phyloP scores from a whole-genome alignment of 768 basidiomycete genomes.

The Boletus rex-veris region DNA sequence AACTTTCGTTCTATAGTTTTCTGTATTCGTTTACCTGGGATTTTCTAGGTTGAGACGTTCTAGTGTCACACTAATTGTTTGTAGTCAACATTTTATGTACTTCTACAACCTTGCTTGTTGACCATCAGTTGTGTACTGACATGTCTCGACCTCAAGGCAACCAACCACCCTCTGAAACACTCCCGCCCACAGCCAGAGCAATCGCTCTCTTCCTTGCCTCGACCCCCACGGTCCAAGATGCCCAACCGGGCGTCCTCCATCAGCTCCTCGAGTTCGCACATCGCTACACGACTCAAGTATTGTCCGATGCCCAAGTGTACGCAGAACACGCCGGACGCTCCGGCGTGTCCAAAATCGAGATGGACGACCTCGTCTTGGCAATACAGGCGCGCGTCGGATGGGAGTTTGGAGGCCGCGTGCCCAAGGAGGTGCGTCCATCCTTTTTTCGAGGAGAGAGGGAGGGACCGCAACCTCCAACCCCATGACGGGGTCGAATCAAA shows the following conservation, averaged over 20 bases:
- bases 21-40: slow-evolving; percentile 9
- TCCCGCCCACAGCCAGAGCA: slow-evolving; percentile 82
- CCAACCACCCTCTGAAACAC: slow-evolving; percentile 48
- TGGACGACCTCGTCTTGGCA: slow-evolving; percentile 77
- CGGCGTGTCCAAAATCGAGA: slow-evolving; percentile 63
- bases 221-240: slow-evolving; percentile 80
- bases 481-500: no score
- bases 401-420: slow-evolving; percentile 87
- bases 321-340: slow-evolving; percentile 79
- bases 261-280: slow-evolving; percentile 86
- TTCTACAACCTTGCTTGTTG: neutral
- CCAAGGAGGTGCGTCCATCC: slow-evolving; percentile 66
- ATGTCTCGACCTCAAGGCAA: slow-evolving; percentile 41
- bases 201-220: slow-evolving; percentile 82
- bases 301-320: slow-evolving; percentile 83
- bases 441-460: no score
- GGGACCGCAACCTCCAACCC: no score
- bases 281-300: slow-evolving; percentile 76
- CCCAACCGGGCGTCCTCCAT: slow-evolving; percentile 81
- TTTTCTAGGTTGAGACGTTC: neutral
- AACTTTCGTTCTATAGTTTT: slow-evolving; percentile 14
- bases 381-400: slow-evolving; percentile 88
- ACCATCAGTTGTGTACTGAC: neutral
- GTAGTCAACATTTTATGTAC: neutral
- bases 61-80: slow-evolving; percentile 10